Conservation (phyloP, 176 grass and related monocot species). For the Tillandsia fasciculata region DNA sequence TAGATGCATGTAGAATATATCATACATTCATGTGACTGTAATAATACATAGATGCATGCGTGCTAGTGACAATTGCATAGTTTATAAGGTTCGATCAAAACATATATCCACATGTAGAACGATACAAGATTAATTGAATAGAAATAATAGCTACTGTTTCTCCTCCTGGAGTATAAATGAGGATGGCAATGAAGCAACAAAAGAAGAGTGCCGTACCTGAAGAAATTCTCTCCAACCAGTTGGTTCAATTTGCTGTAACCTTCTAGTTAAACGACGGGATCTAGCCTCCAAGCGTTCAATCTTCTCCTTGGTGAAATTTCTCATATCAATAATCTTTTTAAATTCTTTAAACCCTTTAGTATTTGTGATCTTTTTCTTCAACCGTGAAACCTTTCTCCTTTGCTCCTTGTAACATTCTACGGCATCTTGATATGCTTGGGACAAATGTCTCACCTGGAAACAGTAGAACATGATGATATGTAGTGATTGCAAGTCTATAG, state of each 20-base stretch:
- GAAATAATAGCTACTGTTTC: neutral
- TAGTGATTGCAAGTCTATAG: neutral
- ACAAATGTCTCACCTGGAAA: slow-evolving; percentile 59
- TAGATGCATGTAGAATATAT: too few relatives aligned
- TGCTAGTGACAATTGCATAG: too few relatives aligned
- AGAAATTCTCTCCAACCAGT: slow-evolving; percentile 99
- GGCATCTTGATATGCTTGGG: slow-evolving; percentile 57
- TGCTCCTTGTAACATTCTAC: slow-evolving; percentile 72
- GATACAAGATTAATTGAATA: neutral
- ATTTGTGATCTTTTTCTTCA: slow-evolving; percentile 83
- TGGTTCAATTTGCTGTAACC: slow-evolving; percentile 92
- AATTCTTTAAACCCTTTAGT: slow-evolving; percentile 86
- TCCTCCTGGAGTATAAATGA: neutral
- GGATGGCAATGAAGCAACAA: neutral
- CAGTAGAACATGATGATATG: slow-evolving; percentile 18
- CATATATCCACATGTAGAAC: neutral
- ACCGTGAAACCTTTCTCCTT: slow-evolving; percentile 67
- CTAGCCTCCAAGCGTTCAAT: slow-evolving; percentile 77
- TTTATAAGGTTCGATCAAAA: neutral
- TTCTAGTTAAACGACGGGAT: slow-evolving; percentile 46
- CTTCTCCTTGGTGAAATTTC: slow-evolving; percentile 83
- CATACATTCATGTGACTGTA: too few relatives aligned
- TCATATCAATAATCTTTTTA: slow-evolving; percentile 72
- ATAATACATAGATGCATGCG: too few relatives aligned
- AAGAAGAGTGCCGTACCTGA: slow-evolving; percentile 47